Evolutionary conservation across 2,329 filamentous ascomycete genomes (phyloP).

Genomic region (Escovopsis weberi): DNA sequence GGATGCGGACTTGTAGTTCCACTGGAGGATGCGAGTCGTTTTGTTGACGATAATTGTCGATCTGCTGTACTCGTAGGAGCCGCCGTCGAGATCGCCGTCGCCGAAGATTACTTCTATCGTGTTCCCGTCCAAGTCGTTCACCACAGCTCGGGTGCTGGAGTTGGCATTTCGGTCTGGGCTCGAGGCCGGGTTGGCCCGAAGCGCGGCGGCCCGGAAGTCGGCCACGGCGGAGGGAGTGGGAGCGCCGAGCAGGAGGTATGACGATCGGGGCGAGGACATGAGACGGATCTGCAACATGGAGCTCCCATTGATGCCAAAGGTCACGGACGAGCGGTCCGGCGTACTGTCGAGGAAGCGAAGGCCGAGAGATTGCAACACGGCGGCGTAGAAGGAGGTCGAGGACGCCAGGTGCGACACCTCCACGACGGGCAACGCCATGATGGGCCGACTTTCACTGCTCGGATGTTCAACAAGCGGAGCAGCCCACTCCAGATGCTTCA

Average conservation of each 20-base stretch:
- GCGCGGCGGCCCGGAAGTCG: conserved; percentile 55
- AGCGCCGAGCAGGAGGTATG: conserved; percentile 52
- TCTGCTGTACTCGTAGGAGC: conserved; percentile 17
- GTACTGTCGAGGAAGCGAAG: conserved; percentile 40
- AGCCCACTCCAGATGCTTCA: no score
- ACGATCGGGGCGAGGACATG: conserved; percentile 23
- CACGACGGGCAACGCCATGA: conserved; percentile 33
- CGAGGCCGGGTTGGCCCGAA: conserved; percentile 44
- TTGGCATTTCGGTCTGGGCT: not conserved
- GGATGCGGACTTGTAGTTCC: conserved; percentile 26
- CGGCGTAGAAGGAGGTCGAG: conserved; percentile 72
- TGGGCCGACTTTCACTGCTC: not conserved
- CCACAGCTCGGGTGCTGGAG: conserved; percentile 30
- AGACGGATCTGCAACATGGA: conserved; percentile 33
- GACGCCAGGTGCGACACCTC: conserved; percentile 64
- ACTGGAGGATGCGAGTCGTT: conserved; percentile 30
- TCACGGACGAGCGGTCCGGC: conserved; percentile 19
- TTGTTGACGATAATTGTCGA: conserved; percentile 20
- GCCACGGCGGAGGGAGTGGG: conserved; percentile 49
- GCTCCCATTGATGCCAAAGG: conserved; percentile 23
- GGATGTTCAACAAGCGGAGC: no score
- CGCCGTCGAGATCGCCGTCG: conserved; percentile 12
- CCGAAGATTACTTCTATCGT: conserved; percentile 61
- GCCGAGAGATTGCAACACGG: conserved; percentile 63
- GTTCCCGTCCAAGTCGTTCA: conserved; percentile 72